Evolutionary conservation across 208 protist genomes (phyloP), one percentile per base, ranked within the genome.

Genomic region (Leishmania tropica): DNA sequence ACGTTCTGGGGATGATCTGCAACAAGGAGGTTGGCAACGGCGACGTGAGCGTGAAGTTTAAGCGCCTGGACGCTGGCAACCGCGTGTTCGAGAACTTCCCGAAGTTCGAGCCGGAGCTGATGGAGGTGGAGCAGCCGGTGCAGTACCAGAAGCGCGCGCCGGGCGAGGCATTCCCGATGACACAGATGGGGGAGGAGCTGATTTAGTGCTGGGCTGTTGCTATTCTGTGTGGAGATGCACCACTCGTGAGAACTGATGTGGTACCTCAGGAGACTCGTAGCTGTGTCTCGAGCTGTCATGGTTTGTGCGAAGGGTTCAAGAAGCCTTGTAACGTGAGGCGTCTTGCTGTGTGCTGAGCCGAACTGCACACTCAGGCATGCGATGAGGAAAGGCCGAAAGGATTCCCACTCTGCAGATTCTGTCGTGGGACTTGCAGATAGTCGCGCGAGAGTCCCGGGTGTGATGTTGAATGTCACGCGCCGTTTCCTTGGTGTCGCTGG

Each of bases 61-160:
- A 92, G 75, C 56, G 73, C 68, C 80, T 97, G 60, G 85, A 89
- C 42, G 85, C 80, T 64, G 88, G 90, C 67, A 95, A 92, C 85
- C 92, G 88, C 78, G 88, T 95, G 47, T 93, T 95, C 51, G 88
- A 92, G 79, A 96, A 97, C 88, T 95, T 94, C 87, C 92, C 92
- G 67, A 96, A 93, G 86, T 97, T 96, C 83, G 85, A 90, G 48
- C 84, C 89, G 7, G 92, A 92, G 45, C 70, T 86, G 40, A 58
- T 67, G 31, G 68, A 85, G 70, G 88, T 88, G 35, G 85, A 88
- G 48, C 75, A 85, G 56, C 84, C 84, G 42, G 86, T 93, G 64
- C 87, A 93, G 81, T 94, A 90, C 85, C 94, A 97, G 83, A 94
- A 90, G 79, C 88, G 88, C 67, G 51, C 81, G 21, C 84, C 87